phyloP scores from a whole-genome alignment of 2,329 filamentous ascomycete genomes.

The Cryphonectria japonica region DNA sequence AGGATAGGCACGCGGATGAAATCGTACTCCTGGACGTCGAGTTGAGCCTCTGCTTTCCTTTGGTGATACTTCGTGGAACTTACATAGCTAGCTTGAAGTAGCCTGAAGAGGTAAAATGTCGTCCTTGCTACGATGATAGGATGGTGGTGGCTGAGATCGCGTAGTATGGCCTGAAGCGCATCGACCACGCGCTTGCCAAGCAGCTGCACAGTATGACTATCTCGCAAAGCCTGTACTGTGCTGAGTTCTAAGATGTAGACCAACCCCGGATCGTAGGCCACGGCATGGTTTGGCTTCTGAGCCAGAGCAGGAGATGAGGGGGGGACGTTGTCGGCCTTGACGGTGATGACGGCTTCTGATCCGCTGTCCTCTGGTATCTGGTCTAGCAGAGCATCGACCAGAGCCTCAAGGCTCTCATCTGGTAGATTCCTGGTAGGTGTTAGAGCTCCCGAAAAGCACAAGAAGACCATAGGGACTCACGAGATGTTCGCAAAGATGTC shows the following conservation, averaged over 20 bases:
- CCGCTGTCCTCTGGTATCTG: constrained; percentile 84
- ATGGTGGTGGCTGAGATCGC: constrained; percentile 79
- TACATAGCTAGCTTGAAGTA: constrained; percentile 85
- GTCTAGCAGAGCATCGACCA: constrained; percentile 75
- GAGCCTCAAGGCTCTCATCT: constrained; percentile 40
- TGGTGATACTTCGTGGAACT: constrained; percentile 41
- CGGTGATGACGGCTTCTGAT: constrained; percentile 78
- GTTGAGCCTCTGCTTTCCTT: constrained; percentile 32
- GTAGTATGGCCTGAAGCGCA: constrained; percentile 77
- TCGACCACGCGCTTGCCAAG: constrained; percentile 82
- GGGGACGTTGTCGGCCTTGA: constrained; percentile 81
- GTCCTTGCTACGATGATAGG: constrained; percentile 81
- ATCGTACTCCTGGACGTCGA: constrained; percentile 69
- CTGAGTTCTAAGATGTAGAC: constrained; percentile 92
- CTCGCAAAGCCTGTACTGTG: constrained; percentile 78
- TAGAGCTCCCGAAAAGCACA: neutral
- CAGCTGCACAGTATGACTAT: constrained; percentile 70
- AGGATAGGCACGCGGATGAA: constrained; percentile 91
- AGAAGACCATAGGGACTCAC: constrained; percentile 50
- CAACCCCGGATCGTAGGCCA: constrained; percentile 81
- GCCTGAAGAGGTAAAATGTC: constrained; percentile 81
- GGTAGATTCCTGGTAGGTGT: constrained; percentile 43
- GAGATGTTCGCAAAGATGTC: constrained; percentile 82
- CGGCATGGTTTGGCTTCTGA: constrained; percentile 58
- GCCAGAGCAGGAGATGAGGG: constrained; percentile 61